These are phyloP conservation scores for Colletotrichum sojae DNA, from an alignment of 2,329 filamentous ascomycete genomes.

Conservation along the genomic window DNA sequence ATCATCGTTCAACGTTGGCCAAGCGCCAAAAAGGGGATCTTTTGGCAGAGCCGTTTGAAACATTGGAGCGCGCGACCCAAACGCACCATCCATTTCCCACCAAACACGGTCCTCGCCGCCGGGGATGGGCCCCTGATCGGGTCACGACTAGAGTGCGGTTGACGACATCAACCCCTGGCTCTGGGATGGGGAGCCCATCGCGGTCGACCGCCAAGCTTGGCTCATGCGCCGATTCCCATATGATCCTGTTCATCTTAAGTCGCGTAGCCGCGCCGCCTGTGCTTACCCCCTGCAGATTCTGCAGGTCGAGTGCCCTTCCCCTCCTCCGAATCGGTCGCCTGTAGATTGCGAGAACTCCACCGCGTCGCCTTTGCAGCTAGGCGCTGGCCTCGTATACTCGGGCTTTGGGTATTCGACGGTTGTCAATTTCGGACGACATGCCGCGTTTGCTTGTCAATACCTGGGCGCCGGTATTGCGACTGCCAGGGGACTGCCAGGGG, in stretches of 20 bases:
- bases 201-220: constrained; percentile 21
- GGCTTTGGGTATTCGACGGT: not conserved
- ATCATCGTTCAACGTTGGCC: not conserved
- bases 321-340: constrained; percentile 25
- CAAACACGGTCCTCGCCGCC: constrained; percentile 15
- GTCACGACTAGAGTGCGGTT: constrained; percentile 30
- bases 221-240: constrained; percentile 30
- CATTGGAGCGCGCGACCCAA: not conserved
- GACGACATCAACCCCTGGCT: constrained; percentile 34
- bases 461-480: not conserved
- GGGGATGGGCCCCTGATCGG: constrained; percentile 11
- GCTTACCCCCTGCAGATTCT: constrained; percentile 3
- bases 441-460: constrained; percentile 27
- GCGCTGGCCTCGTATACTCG: constrained; percentile 10
- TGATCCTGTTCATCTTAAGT: constrained; percentile 40
- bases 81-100: constrained; percentile 12
- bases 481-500: too few relatives aligned
- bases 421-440: constrained; percentile 36
- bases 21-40: not conserved
- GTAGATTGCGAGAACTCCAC: constrained; percentile 29
- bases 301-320: not conserved
- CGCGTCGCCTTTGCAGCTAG: not conserved
- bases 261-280: not conserved
- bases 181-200: not conserved
- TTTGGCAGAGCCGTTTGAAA: not conserved